Evolutionary conservation across 2,329 filamentous ascomycete genomes (phyloP).

Genomic region (Sclerotinia sclerotiorum): DNA sequence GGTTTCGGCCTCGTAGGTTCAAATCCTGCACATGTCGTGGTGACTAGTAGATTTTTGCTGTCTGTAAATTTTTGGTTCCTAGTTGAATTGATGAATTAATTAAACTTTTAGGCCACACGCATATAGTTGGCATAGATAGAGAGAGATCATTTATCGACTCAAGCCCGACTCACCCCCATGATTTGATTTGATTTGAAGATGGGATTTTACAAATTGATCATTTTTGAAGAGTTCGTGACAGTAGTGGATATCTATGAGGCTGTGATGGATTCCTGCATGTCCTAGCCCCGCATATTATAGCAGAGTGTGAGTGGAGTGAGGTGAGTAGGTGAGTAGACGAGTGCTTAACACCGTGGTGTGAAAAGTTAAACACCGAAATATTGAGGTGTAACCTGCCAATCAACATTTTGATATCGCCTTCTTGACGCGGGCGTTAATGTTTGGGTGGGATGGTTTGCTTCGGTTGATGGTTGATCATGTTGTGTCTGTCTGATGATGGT

Average conservation of each 20-base stretch:
- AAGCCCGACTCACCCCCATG: no score
- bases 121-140: no score
- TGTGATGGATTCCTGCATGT: background rate
- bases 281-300: background rate
- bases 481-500: background rate
- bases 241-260: background rate
- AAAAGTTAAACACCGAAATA: slow-evolving; percentile 1
- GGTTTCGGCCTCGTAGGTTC: slow-evolving; percentile 26
- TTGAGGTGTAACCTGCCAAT: background rate
- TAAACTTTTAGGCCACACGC: no score
- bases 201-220: no score
- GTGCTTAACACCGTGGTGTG: background rate
- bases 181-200: background rate
- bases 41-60: no score
- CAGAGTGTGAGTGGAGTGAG: background rate
- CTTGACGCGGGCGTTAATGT: background rate
- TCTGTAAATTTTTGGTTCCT: no score
- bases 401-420: background rate
- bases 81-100: no score
- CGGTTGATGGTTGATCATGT: background rate
- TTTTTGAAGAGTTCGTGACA: background rate
- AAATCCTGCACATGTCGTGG: slow-evolving; percentile 24
- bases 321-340: background rate
- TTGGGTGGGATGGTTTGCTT: background rate
- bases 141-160: no score